Evolutionary conservation across 345 rosid genomes (phyloP), one percentile per base, ranked within the genome.

Genomic region (Gossypium thurberi): DNA sequence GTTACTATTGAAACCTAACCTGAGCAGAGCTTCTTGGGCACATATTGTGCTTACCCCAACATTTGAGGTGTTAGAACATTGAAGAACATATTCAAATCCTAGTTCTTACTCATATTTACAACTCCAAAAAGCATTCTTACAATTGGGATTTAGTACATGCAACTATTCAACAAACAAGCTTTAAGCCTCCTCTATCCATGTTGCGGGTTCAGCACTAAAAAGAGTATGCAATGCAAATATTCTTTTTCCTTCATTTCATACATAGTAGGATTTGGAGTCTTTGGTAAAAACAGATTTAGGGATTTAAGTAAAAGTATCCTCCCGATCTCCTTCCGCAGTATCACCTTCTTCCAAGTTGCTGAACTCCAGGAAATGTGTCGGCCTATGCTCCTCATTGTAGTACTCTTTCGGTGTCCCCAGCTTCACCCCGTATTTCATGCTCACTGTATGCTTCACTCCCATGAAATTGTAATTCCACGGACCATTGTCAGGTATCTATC

Each of bases 401-500:
- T 78, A 96, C 82, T 93, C 99, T 51, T 91, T 76, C 0, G 99
- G 96, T 0, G 88, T 78, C 55, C 99, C 99, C 2, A 96, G 95
- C 81, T 89, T 96, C 72, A 91, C 90, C 20, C 88, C 93, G 18
- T 87, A 93, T 76, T 87, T 91, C 99, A 96, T 93, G 88, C 98
- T 87, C 20, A 85, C 77, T 0, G 93, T 90, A 77, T 93, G 98
- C 87, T 96, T 93, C 81, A 93, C 97, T 63, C 98, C 99, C 97
- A 91, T 96, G 81, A 96, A 96, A 82, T 91, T 96, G 78, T 91
- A 91, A 75, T 96, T 96, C 99, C 98, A 96, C 5, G 97, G 93
- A 10, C 98, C 97, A 18, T 81, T 91, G 75, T 96, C 99, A 6
- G 98, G 97, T 73, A 86, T 73, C 98, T 94, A 69, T 56, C 6